A percentile compares a stretch with the other conserved stretches of the same genome.
Evolutionary conservation across 108 stramenopile genomes (phyloP).

Genomic region (Discostella pseudostelligera): DNA sequence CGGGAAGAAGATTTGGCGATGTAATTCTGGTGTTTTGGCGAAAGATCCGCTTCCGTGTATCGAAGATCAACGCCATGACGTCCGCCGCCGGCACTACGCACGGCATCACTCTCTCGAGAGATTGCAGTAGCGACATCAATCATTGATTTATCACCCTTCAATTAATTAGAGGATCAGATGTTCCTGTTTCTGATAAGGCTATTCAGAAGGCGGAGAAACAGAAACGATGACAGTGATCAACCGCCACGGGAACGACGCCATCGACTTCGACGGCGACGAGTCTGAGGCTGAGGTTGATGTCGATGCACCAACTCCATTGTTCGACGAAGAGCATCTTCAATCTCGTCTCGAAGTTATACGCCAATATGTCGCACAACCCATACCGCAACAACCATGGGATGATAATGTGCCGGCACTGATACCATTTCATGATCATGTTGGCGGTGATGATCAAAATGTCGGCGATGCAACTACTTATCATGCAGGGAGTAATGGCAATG

Average conservation of each 20-base stretch:
- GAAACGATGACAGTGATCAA: background rate
- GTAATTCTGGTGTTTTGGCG: too few relatives aligned
- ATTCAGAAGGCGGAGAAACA: background rate
- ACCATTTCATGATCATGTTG: conserved; percentile 29
- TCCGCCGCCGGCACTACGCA: too few relatives aligned
- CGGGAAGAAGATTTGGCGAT: too few relatives aligned
- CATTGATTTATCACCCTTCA: too few relatives aligned
- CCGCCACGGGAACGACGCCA: background rate
- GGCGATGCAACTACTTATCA: too few relatives aligned
- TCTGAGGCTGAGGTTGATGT: background rate
- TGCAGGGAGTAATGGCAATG: conserved; percentile 11
- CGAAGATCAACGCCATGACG: too few relatives aligned
- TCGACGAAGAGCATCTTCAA: conserved; percentile 36
- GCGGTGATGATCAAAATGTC: background rate
- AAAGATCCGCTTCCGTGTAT: too few relatives aligned
- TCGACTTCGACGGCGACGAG: background rate
- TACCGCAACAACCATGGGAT: conserved; percentile 47
- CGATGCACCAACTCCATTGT: background rate
- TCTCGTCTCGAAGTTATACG: conserved; percentile 53
- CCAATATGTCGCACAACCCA: conserved; percentile 51
- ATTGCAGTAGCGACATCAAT: too few relatives aligned
- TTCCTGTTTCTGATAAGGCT: too few relatives aligned
- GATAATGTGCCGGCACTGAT: conserved; percentile 37
- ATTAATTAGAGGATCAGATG: too few relatives aligned
- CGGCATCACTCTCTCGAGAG: too few relatives aligned